Conservation (phyloP, 768 basidiomycete genomes). For the Lyophyllum shimeji region DNA sequence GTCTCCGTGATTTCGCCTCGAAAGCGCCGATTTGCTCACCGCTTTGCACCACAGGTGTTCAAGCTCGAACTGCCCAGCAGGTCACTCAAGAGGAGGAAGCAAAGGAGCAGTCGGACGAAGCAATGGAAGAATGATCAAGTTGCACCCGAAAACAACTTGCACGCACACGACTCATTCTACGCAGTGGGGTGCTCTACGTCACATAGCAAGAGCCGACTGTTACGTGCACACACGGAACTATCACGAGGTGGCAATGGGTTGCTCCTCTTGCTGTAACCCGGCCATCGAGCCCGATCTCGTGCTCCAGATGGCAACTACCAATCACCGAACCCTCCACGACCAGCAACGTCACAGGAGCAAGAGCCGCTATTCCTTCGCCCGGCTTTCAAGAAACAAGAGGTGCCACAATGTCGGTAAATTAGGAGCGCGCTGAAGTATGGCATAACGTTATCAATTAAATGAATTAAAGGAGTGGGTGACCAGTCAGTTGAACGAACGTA, state of each 20-base stretch:
- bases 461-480: conserved; percentile 1
- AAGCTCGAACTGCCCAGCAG: conserved; percentile 46
- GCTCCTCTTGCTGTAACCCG: neutral
- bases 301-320: conserved; percentile 1
- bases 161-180: conserved; percentile 9
- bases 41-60: conserved; percentile 42
- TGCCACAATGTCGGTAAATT: conserved; percentile 8
- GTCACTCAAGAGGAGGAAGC: conserved; percentile 28
- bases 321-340: neutral
- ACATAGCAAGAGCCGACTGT: conserved; percentile 10
- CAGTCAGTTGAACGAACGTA: neutral
- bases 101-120: conserved; percentile 39
- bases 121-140: conserved; percentile 65
- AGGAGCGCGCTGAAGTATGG: conserved; percentile 1
- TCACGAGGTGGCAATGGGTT: conserved; percentile 1
- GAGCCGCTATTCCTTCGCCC: neutral
- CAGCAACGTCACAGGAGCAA: conserved; percentile 1
- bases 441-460: neutral
- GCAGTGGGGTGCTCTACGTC: conserved; percentile 8
- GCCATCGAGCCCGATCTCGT: conserved; percentile 1
- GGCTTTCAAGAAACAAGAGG: neutral
- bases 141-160: conserved; percentile 1
- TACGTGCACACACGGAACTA: conserved; percentile 6
- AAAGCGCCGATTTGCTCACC: neutral
- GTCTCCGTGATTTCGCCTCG: conserved; percentile 16